Percentiles rank a stretch among this genome's conserved stretches.
phyloP scores from a whole-genome alignment of 305 asterid species.

The Fraxinus paxiana region DNA sequence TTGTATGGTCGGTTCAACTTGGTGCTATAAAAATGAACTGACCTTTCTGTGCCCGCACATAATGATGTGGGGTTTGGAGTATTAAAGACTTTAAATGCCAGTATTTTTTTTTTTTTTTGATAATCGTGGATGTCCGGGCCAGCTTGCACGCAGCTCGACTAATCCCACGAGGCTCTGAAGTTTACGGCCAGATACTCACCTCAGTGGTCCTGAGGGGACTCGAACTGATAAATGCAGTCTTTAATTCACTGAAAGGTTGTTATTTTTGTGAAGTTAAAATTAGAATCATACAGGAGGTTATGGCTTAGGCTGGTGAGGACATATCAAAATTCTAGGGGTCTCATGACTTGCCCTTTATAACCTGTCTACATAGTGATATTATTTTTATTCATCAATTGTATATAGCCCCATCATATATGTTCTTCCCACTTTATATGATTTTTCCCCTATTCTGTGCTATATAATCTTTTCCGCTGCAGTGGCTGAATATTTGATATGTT shows the following conservation, averaged over 20 bases:
- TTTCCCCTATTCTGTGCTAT: conserved; percentile 12
- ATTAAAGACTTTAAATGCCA: background rate
- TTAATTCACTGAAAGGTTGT: background rate
- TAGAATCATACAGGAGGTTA: background rate
- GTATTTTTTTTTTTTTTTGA: background rate
- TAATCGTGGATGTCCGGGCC: no score
- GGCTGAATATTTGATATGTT: conserved; percentile 16
- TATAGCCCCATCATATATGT: conserved; percentile 2
- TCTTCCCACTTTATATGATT: background rate
- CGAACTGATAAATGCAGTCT: background rate
- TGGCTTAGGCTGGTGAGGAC: background rate
- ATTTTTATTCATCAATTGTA: background rate
- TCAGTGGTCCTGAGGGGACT: no score
- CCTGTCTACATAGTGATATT: background rate
- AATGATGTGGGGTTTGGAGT: background rate
- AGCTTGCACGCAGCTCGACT: no score
- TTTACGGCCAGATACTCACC: no score
- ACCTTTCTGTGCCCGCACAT: background rate
- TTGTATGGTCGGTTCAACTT: background rate
- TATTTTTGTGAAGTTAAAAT: background rate
- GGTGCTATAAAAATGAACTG: background rate
- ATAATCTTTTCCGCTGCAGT: background rate
- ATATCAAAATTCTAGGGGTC: background rate
- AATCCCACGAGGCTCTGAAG: no score
- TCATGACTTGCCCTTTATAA: background rate